Evolutionary conservation across 306 rosid genomes (phyloP).

Genomic region (Cyamopsis tetragonoloba): DNA sequence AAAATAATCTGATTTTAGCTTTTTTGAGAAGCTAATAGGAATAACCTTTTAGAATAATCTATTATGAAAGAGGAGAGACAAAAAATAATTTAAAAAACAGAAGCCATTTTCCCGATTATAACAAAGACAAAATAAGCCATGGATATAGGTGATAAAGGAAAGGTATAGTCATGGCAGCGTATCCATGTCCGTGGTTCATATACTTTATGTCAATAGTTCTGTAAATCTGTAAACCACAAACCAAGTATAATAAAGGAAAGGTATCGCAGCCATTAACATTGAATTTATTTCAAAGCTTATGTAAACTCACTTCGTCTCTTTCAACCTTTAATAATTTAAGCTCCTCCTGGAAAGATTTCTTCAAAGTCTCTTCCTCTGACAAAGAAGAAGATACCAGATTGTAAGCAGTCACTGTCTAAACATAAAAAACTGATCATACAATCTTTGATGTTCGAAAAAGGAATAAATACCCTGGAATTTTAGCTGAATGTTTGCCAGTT

Average conservation of each 20-base stretch:
- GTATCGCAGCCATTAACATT: constrained; percentile 11
- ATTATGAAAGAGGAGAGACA: too few relatives aligned
- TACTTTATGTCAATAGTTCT: constrained; percentile 1
- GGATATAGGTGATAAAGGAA: too few relatives aligned
- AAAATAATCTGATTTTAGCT: too few relatives aligned
- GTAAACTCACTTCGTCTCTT: constrained; percentile 65
- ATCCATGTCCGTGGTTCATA: too few relatives aligned
- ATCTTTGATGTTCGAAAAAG: constrained; percentile 17
- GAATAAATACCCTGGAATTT: constrained; percentile 54
- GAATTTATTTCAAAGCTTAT: constrained; percentile 4
- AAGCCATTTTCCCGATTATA: too few relatives aligned
- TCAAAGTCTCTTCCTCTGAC: constrained; percentile 74
- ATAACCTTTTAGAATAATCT: too few relatives aligned
- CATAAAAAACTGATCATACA: background rate
- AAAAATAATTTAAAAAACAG: too few relatives aligned
- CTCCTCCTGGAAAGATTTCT: constrained; percentile 66
- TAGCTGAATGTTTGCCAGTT: constrained; percentile 42
- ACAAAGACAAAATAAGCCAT: too few relatives aligned
- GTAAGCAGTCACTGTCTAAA: constrained; percentile 12
- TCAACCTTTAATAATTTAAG: constrained; percentile 52
- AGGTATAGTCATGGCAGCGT: too few relatives aligned
- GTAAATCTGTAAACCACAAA: background rate
- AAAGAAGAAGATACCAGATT: constrained; percentile 21
- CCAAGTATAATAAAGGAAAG: background rate
- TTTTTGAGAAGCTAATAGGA: too few relatives aligned